A percentile compares a stretch with the other conserved stretches of the same genome.
phyloP scores from a whole-genome alignment of 2,329 filamentous ascomycete genomes.

The Aspergillus niger region DNA sequence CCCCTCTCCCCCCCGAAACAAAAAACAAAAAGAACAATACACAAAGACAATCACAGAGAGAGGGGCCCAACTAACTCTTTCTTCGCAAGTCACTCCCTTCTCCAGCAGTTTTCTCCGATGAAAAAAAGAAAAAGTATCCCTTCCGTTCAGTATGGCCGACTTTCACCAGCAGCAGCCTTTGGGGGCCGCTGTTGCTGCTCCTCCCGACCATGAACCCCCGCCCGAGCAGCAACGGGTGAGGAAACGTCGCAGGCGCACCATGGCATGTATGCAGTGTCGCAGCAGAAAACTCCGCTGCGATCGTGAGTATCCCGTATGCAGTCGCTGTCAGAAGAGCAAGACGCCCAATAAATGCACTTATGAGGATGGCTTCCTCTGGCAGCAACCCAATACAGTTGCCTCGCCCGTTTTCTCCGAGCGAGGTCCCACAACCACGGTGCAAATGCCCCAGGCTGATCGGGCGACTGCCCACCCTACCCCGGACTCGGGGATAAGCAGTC shows the following conservation, averaged over 20 bases:
- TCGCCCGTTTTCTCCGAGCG: constrained; percentile 29
- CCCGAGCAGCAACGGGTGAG: constrained; percentile 32
- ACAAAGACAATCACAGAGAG: neutral
- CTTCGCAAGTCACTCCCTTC: neutral
- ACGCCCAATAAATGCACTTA: constrained; percentile 42
- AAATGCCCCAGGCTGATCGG: constrained; percentile 26
- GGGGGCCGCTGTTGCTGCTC: neutral
- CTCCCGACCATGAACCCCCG: constrained; percentile 9
- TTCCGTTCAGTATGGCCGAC: constrained; percentile 18
- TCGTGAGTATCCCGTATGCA: constrained; percentile 44
- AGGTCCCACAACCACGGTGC: constrained; percentile 23
- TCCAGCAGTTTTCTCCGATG: neutral
- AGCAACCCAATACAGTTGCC: constrained; percentile 39
- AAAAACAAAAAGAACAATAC: too few relatives aligned
- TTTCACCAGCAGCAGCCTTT: constrained; percentile 9
- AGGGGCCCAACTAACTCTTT: neutral
- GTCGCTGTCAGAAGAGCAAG: constrained; percentile 42
- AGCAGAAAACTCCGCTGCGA: constrained; percentile 47
- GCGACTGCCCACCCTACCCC: constrained; percentile 28
- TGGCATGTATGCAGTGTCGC: constrained; percentile 47
- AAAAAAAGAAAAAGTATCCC: neutral
- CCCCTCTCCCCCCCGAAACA: too few relatives aligned
- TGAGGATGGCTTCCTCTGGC: constrained; percentile 44
- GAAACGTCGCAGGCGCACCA: constrained; percentile 42
- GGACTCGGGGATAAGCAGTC: constrained; percentile 34